Evolutionary conservation across 805 yeast genomes (phyloP), one percentile per base, ranked within the genome.

Genomic region (Wilhelminamyces savonicus): DNA sequence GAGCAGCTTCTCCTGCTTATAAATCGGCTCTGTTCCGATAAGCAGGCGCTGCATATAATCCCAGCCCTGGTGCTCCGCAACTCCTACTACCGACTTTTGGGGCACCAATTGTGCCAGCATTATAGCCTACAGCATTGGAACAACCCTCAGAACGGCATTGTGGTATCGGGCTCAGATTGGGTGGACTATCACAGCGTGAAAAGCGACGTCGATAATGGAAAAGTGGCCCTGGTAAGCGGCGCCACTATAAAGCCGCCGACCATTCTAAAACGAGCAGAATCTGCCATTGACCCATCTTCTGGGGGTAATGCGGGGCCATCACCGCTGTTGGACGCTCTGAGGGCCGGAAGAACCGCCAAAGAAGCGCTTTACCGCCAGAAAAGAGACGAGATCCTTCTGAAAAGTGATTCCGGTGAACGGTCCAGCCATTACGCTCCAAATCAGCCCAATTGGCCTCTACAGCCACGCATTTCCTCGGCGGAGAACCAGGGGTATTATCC

Each of bases 31-130:
- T 18, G 43, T 59, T 62, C 56, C 62, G 38, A 46, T 73, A 46
- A 62, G 61, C 23, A 15, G 11, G 23, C 33, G 8, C 40, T 28
- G 32, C 37, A 40, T 18, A 30, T 34, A 2, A 44, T 50, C 20
- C 35, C 36, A 23, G 40, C 52, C 6, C 35, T 29, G 21, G 30
- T 27, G 16, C 72, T 82, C 5, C 69, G 76, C 68, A 82, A 82
- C 50, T 77, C 86, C 3, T 82, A 77, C 49, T 76, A 74, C 40
- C 58, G 90, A 40, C 57, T 82, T 26, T 54, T 82, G 31, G 68
- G 81, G 0, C 88, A 82, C 51, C 82, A 79, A 40, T 56, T 80
- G 21, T 83, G 87, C 4, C 80, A 76, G 22, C 79, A 78, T 48
- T 78, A 79, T 44, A 58, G 64, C 15, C 50, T 81, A 32, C 76